Percentiles rank a stretch among this genome's conserved stretches.
phyloP scores from a whole-genome alignment of 75 land plant species.

The Selaginella moellendorffii region DNA sequence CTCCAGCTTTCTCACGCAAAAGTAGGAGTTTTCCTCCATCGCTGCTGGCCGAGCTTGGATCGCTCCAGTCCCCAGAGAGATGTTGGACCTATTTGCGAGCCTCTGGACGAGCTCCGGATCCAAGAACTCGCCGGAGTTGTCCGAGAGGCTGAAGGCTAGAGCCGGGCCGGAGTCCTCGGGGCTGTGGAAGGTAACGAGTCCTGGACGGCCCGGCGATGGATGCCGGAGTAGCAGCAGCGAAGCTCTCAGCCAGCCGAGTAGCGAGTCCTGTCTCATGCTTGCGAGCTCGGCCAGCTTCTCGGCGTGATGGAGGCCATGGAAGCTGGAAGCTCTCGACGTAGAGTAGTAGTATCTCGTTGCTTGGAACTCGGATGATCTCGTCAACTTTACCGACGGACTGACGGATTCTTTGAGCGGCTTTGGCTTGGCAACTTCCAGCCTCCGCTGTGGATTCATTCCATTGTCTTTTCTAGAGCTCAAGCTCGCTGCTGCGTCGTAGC shows the following conservation, averaged over 20 bases:
- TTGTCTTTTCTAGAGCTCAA: no score
- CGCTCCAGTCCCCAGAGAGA: conserved; percentile 14
- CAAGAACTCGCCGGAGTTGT: conserved; percentile 12
- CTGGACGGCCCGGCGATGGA: not conserved
- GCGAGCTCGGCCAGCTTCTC: not conserved
- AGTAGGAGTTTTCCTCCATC: no score
- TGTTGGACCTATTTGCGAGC: conserved; percentile 21
- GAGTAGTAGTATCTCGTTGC: no score
- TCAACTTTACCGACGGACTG: no score
- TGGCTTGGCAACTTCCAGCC: no score
- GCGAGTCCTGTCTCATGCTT: not conserved
- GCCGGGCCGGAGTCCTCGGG: conserved; percentile 2
- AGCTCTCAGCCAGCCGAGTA: conserved; percentile 17
- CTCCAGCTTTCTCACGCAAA: not conserved
- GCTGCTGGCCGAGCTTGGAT: no score
- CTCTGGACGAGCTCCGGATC: conserved; percentile 15
- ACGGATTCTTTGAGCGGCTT: no score
- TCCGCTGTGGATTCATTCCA: no score
- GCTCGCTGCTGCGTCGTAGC: not conserved
- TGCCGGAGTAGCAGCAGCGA: conserved; percentile 14
- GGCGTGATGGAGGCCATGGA: not conserved
- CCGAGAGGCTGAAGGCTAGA: conserved; percentile 16
- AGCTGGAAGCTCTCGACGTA: no score
- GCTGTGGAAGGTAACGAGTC: conserved; percentile 13
- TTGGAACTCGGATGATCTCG: no score